A percentile compares a stretch with the other conserved stretches of the same genome.
phyloP scores from a whole-genome alignment of 2,329 filamentous ascomycete genomes.

The Biscogniauxia sp. region DNA sequence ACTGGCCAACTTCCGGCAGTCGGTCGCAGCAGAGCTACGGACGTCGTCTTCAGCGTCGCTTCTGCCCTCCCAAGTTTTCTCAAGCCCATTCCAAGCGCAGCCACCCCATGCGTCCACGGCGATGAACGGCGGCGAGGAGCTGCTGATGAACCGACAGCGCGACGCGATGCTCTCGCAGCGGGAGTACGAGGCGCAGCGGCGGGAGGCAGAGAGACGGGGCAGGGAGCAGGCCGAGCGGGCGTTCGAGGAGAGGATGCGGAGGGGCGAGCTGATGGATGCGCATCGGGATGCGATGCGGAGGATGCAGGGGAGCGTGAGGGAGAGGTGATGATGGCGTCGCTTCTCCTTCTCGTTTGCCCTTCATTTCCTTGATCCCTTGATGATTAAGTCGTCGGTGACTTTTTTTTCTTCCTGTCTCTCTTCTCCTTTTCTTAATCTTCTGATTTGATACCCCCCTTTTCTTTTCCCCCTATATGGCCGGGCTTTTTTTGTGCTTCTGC shows the following conservation, averaged over 20 bases:
- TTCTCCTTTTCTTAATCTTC: constrained; percentile 7
- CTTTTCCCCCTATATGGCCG: not conserved
- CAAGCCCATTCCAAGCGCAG: no score
- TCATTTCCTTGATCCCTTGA: no score
- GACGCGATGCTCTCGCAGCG: constrained; percentile 59
- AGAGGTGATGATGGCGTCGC: constrained; percentile 16
- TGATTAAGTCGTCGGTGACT: not conserved
- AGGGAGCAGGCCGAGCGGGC: constrained; percentile 59
- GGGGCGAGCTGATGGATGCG: constrained; percentile 68
- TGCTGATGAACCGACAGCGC: constrained; percentile 53
- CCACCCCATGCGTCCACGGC: constrained; percentile 17
- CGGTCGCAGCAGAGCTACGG: constrained; percentile 59
- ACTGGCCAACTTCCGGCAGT: constrained; percentile 66
- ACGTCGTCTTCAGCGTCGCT: constrained; percentile 31
- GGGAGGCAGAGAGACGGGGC: constrained; percentile 56
- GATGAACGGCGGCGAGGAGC: constrained; percentile 38
- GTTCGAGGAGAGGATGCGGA: constrained; percentile 74
- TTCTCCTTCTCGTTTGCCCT: not conserved
- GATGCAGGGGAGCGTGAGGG: constrained; percentile 61
- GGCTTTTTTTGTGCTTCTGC: not conserved
- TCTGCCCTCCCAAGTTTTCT: not conserved
- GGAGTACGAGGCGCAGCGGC: constrained; percentile 59
- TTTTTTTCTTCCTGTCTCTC: constrained; percentile 1
- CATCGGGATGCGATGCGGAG: constrained; percentile 77
- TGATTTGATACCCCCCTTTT: constrained; percentile 25